Evolutionary conservation across 768 basidiomycete species (phyloP), one percentile per base, ranked within the genome.

Genomic region (Termitomyces sp.): DNA sequence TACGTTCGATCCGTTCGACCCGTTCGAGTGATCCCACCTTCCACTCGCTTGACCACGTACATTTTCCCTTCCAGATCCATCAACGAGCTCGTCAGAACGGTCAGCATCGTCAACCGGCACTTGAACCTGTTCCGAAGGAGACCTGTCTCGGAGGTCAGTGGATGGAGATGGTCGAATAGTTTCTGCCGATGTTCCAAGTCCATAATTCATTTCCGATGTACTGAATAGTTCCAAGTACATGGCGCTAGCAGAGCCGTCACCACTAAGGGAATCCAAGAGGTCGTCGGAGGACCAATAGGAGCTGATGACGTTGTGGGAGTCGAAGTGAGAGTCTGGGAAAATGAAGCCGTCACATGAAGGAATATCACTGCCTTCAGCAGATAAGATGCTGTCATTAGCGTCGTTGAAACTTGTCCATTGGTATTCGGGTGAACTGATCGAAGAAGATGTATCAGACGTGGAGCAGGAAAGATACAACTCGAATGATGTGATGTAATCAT

Each of bases 181-280:
- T 44, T 73, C 79, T 28, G 71, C 72, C 32, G 81, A 78, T 14
- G 77, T 76, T n/a, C 76, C 73, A n/a, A 79, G 73, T 58, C 77
- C 67, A 46, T 75, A 70, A 26, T 65, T 66, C 22, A 71, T 64
- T 24, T 53, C 63, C 7, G 61, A 56, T 33, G 64, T 68, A 22
- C 48, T 61, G 18, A 64, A 43, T 30, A 61, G 35, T 28, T 64
- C 60, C 16, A 61, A 58, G 53, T 64, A 60, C 26, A 61, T 38
- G 6, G 57, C 47, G 16, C 49, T 47, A 24, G 50, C 10, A 43
- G 58, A 45, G 24, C 45, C 13, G 38, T 45, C 47, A 3, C 61
- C 59, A 28, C 60, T 60, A 16, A 59, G 57, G 5, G 57, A 57
- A 40, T 62, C 65, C 53, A 56, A 51, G 18, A 63, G 56, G 42